Evolutionary conservation across 1,139 yeast species (phyloP).

Genomic region (Saccharomyces uvarum): DNA sequence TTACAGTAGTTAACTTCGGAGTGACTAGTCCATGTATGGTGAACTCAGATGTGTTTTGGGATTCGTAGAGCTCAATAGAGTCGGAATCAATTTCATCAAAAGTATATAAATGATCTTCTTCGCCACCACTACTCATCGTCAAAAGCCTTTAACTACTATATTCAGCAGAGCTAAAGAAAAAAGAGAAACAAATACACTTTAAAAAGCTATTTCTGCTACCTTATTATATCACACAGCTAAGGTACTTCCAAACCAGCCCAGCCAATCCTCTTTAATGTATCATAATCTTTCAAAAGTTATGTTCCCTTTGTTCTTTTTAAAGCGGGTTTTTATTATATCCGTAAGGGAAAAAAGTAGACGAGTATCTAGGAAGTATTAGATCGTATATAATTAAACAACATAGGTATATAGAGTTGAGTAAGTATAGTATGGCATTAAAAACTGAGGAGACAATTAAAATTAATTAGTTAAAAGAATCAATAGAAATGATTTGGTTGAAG

Average conservation of each 20-base stretch:
- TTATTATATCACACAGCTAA: neutral
- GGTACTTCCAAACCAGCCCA: neutral
- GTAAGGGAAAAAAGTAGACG: neutral
- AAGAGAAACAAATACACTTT: neutral
- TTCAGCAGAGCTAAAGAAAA: neutral
- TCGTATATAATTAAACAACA: neutral
- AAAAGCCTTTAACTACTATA: neutral
- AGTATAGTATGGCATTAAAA: neutral
- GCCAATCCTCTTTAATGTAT: neutral
- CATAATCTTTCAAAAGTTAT: neutral
- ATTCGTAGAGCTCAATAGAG: conserved; percentile 10
- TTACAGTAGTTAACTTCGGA: conserved; percentile 4
- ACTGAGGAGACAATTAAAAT: neutral
- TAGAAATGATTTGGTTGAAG: neutral
- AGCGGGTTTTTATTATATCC: neutral
- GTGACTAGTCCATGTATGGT: neutral
- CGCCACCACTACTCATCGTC: conserved; percentile 5
- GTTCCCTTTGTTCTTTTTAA: neutral
- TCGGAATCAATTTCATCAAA: neutral
- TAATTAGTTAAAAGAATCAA: neutral
- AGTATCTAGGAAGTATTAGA: neutral
- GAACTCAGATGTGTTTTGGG: conserved; percentile 6
- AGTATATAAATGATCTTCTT: neutral
- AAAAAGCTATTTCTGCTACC: neutral
- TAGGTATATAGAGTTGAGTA: neutral